A percentile compares a stretch with the other conserved stretches of the same genome.
Evolutionary conservation across 495 filamentous ascomycete genomes (phyloP).

Genomic region (Paragyromitra xinjiangensis): DNA sequence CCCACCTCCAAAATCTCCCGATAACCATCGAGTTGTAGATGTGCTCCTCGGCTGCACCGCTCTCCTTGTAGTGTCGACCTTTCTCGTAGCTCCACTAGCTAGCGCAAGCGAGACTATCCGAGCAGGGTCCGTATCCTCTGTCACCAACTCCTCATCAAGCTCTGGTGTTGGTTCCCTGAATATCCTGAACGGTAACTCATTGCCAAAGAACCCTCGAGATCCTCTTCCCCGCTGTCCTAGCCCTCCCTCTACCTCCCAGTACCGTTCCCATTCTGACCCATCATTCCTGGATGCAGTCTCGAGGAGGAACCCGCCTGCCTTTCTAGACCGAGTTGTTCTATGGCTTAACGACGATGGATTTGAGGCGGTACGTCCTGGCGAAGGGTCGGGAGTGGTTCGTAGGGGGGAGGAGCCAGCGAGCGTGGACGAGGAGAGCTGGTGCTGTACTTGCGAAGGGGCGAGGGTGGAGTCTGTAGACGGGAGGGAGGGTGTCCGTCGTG

Average conservation of each 20-base stretch:
- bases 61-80: slow-evolving; percentile 35
- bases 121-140: slow-evolving; percentile 40
- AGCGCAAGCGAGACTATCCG: slow-evolving; percentile 50
- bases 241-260: slow-evolving; percentile 14
- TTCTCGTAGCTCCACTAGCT: slow-evolving; percentile 41
- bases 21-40: slow-evolving; percentile 38
- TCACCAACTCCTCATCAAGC: slow-evolving; percentile 27
- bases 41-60: slow-evolving; percentile 33
- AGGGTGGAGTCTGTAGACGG: slow-evolving; percentile 49
- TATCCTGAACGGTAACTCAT: slow-evolving; percentile 11
- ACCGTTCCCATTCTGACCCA: neutral
- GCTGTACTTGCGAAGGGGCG: slow-evolving; percentile 37
- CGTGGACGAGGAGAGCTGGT: slow-evolving; percentile 41
- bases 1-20: slow-evolving; percentile 23
- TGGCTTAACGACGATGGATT: slow-evolving; percentile 40
- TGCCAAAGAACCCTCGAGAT: neutral
- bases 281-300: slow-evolving; percentile 35
- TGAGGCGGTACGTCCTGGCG: slow-evolving; percentile 35
- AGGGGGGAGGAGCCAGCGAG: slow-evolving; percentile 34
- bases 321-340: slow-evolving; percentile 21
- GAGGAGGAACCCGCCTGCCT: slow-evolving; percentile 54
- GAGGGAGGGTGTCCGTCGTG: slow-evolving; percentile 47
- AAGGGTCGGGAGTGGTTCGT: slow-evolving; percentile 17
- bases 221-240: slow-evolving; percentile 22
- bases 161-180: slow-evolving; percentile 26